phyloP scores from a whole-genome alignment of 179 eudicot species.

The Carnegiea gigantea region DNA sequence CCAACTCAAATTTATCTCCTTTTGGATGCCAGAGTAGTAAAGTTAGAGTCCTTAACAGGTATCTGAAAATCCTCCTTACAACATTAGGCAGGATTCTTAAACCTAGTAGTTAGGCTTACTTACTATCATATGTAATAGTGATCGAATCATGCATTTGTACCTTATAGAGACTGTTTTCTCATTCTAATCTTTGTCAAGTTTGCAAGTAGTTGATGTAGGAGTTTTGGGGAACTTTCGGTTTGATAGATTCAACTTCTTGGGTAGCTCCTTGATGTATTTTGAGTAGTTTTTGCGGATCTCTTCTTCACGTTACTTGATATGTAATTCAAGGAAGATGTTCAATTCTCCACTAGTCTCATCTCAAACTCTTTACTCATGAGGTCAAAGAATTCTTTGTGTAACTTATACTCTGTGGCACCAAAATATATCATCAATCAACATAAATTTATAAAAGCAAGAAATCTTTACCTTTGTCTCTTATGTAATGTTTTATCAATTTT shows the following conservation, averaged over 20 bases:
- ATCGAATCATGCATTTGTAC: neutral
- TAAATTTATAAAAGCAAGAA: no score
- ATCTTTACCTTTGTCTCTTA: no score
- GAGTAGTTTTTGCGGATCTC: neutral
- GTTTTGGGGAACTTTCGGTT: neutral
- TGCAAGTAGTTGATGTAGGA: neutral
- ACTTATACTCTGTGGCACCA: no score
- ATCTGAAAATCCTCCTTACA: neutral
- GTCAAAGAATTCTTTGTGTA: no score
- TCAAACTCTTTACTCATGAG: no score
- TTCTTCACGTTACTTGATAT: neutral
- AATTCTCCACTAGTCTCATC: neutral
- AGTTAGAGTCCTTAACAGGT: neutral
- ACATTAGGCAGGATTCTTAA: neutral
- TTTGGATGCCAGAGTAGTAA: neutral
- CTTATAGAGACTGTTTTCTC: neutral
- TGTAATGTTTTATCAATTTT: no score
- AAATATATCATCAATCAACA: no score
- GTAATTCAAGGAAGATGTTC: neutral
- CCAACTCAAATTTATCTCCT: neutral
- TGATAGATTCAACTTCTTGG: neutral
- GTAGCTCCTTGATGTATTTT: neutral
- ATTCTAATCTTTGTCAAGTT: neutral
- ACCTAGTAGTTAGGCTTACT: neutral
- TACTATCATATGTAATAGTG: neutral